Conservation (phyloP, 1,284 basidiomycete species). For the Papiliotrema nemorosa region DNA sequence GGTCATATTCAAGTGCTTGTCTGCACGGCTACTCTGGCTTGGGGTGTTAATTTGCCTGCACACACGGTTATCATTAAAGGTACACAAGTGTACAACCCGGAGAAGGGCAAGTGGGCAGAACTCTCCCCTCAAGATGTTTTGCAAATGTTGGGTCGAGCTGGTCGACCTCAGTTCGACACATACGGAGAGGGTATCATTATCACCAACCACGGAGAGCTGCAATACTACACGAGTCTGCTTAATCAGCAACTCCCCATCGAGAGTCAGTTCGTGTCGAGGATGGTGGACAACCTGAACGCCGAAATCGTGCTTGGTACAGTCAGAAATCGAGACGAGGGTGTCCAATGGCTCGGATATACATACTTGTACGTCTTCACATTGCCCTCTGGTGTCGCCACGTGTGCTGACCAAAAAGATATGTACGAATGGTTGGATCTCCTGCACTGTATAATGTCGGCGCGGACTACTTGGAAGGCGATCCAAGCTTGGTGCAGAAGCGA, state of each 20-base stretch:
- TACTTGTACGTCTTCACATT: constrained; percentile 64
- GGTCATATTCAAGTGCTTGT: constrained; percentile 92
- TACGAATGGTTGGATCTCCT: constrained; percentile 92
- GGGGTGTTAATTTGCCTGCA: constrained; percentile 98
- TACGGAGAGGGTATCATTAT: constrained; percentile 98
- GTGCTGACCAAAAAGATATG: constrained; percentile 59
- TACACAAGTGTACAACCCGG: constrained; percentile 98
- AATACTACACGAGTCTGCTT: constrained; percentile 90
- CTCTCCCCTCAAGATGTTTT: constrained; percentile 94
- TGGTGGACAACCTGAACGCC: constrained; percentile 95
- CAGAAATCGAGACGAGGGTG: constrained; percentile 92
- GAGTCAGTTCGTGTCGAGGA: constrained; percentile 85
- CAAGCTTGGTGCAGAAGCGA: constrained; percentile 80
- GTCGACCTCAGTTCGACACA: constrained; percentile 96
- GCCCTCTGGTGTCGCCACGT: constrained; percentile 5
- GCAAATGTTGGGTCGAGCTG: constrained; percentile 98
- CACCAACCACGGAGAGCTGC: constrained; percentile 93
- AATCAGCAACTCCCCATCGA: constrained; percentile 98
- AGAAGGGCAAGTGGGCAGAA: constrained; percentile 97
- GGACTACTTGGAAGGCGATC: constrained; percentile 81
- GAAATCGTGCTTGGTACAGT: constrained; percentile 96
- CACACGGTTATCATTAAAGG: constrained; percentile 99
- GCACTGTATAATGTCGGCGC: constrained; percentile 83
- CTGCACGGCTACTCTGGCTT: constrained; percentile 95
- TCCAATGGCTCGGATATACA: constrained; percentile 95